Evolutionary conservation across 768 basidiomycete genomes (phyloP), one percentile per base, ranked within the genome.

Genomic region (Tylopilus felleus): DNA sequence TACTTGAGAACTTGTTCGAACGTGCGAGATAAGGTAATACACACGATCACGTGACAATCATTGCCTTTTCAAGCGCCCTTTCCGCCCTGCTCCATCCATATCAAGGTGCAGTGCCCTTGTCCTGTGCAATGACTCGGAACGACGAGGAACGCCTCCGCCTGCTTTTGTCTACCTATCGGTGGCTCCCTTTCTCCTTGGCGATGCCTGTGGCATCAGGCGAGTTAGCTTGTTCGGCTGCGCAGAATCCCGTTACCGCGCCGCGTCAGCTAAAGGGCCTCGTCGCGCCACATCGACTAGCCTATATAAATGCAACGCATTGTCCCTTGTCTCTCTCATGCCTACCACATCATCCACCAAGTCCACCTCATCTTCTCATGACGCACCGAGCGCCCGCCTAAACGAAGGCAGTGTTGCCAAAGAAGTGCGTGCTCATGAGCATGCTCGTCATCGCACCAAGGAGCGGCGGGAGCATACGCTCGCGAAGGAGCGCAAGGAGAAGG

Each of bases 401-500:
- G 65, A 60, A 48, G 56, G 54, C 25, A 10, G 47, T 2, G 49
- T 7, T 25, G 45, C 60, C 31, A 71, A 71, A 50, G 70, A 72
- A 47, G 61, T 62, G 36, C 70, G 69, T 16, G 71, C 69, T 21
- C 62, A 57, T 13, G 69, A 71, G 59, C 71, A 67, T 28, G 70
- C 69, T 8, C 69, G 71, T 52, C 69, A 70, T 29, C 69, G 62
- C 22, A 59, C 52, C 50, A 71, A 70, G 56, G 67, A 69, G 52
- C 67, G 68, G 25, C 70, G 50, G 47, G 70, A 66, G 55, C 64
- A 71, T 9, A 58, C 62, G 13, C 66, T 68, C 6, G 56, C 60
- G 9, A 68, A 57, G 68, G 59, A 68, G 52, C 68, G 68, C 55
- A 70, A 72, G 58, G 64, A 70, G 55, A 64, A 60, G 56, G 64